Evolutionary conservation across 2,329 filamentous ascomycete species (phyloP).

Genomic region (Fusarium acutatum): DNA sequence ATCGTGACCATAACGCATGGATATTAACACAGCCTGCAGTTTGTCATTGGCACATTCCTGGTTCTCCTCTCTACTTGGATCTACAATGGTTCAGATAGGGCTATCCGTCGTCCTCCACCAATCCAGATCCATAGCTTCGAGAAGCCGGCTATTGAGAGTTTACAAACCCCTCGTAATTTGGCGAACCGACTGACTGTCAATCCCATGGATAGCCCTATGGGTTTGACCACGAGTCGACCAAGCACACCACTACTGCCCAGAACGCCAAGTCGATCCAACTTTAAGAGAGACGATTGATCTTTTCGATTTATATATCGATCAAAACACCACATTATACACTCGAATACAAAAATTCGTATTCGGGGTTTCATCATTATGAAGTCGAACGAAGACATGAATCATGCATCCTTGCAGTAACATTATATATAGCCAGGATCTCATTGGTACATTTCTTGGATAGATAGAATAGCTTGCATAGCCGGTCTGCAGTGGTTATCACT

Average conservation of each 20-base stretch:
- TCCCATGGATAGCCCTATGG: constrained; percentile 53
- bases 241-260: constrained; percentile 55
- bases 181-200: constrained; percentile 50
- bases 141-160: constrained; percentile 70
- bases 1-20: not conserved
- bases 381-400: constrained; percentile 31
- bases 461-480: constrained; percentile 1
- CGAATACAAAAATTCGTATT: constrained; percentile 20
- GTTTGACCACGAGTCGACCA: constrained; percentile 57
- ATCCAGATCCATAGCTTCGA: constrained; percentile 79
- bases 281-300: constrained; percentile 50
- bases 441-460: constrained; percentile 35
- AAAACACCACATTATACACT: not conserved
- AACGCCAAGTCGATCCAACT: constrained; percentile 50
- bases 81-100: constrained; percentile 75
- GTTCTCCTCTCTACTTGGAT: constrained; percentile 87
- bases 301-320: not conserved
- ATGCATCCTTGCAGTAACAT: constrained; percentile 19
- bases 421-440: constrained; percentile 32
- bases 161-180: constrained; percentile 49
- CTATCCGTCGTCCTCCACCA: constrained; percentile 65
- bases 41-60: constrained; percentile 79
- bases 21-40: constrained; percentile 60
- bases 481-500: constrained; percentile 5
- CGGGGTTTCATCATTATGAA: constrained; percentile 27